Percentiles rank a stretch among this genome's conserved stretches.
phyloP scores from a whole-genome alignment of 2,329 filamentous ascomycete genomes.

The Penicillium sp. region DNA sequence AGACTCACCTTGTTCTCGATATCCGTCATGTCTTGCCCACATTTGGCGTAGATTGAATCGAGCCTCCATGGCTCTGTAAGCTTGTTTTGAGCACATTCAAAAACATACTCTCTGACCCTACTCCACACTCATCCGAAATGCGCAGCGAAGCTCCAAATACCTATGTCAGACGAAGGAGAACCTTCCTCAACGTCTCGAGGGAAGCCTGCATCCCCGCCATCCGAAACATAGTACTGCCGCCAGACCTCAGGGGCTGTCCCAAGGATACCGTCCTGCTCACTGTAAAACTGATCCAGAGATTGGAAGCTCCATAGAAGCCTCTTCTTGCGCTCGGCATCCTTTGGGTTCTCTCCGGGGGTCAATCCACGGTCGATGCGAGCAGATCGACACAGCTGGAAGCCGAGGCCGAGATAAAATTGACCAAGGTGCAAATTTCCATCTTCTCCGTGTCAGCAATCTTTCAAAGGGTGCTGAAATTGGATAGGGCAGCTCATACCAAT shows the following conservation, averaged over 20 bases:
- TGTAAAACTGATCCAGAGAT: slow-evolving; percentile 51
- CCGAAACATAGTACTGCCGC: slow-evolving; percentile 35
- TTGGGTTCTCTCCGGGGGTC: slow-evolving; percentile 39
- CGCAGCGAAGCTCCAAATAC: slow-evolving; percentile 52
- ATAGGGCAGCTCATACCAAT: slow-evolving; percentile 40
- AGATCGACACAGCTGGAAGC: slow-evolving; percentile 52
- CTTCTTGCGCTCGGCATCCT: slow-evolving; percentile 46
- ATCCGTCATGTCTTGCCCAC: slow-evolving; percentile 53
- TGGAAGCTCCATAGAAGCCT: slow-evolving; percentile 54
- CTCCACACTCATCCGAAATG: slow-evolving; percentile 55
- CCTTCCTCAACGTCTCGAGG: slow-evolving; percentile 33
- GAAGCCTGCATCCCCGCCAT: slow-evolving; percentile 10
- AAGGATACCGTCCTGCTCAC: slow-evolving; percentile 47
- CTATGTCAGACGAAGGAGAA: slow-evolving; percentile 41
- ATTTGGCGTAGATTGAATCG: slow-evolving; percentile 53
- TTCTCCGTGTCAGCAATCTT: slow-evolving; percentile 16
- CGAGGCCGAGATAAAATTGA: slow-evolving; percentile 52
- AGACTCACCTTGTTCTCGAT: slow-evolving; percentile 39
- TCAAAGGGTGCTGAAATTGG: background rate
- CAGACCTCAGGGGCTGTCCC: slow-evolving; percentile 44
- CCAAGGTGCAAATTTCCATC: slow-evolving; percentile 52
- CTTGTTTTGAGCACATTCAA: slow-evolving; percentile 48
- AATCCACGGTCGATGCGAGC: slow-evolving; percentile 50
- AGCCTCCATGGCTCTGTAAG: slow-evolving; percentile 53
- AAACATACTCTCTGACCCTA: slow-evolving; percentile 45